Conservation (phyloP, 306 rosid species). For the Vachellia collinsii region DNA sequence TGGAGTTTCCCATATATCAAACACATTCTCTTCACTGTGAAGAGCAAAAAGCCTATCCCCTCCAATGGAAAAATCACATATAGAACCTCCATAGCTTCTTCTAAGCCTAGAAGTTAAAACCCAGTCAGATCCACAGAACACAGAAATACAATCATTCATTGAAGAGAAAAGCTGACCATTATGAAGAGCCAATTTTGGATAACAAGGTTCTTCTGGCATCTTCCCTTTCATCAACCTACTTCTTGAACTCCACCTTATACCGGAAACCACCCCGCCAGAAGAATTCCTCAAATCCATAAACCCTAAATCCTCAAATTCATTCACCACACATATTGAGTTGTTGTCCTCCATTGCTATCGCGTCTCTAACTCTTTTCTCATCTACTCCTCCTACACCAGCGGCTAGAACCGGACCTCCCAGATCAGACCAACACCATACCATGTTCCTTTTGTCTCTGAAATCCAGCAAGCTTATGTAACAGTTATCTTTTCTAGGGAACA, state of each 20-base stretch:
- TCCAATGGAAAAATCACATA: conserved; percentile 91
- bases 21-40: conserved; percentile 91
- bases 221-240: conserved; percentile 83
- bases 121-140: conserved; percentile 91
- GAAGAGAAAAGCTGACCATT: conserved; percentile 95
- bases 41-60: conserved; percentile 95
- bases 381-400: conserved; percentile 34
- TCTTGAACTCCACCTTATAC: conserved; percentile 91
- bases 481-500: conserved; percentile 91
- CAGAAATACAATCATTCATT: conserved; percentile 90
- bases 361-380: conserved; percentile 84
- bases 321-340: conserved; percentile 84
- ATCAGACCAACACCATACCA: conserved; percentile 98
- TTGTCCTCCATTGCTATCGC: conserved; percentile 90
- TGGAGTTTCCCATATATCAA: conserved; percentile 96
- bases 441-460: conserved; percentile 72
- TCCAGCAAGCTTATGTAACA: conserved; percentile 91
- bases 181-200: conserved; percentile 83
- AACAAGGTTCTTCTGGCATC: conserved; percentile 92
- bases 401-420: conserved; percentile 54
- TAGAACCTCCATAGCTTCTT: conserved; percentile 84
- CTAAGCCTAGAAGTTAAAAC: conserved; percentile 85
- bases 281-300: conserved; percentile 79
- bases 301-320: conserved; percentile 91
- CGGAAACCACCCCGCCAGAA: conserved; percentile 58